Base-by-base conservation (phyloP, 2,329 filamentous ascomycete genomes). In the Penicillium olsonii region DNA sequence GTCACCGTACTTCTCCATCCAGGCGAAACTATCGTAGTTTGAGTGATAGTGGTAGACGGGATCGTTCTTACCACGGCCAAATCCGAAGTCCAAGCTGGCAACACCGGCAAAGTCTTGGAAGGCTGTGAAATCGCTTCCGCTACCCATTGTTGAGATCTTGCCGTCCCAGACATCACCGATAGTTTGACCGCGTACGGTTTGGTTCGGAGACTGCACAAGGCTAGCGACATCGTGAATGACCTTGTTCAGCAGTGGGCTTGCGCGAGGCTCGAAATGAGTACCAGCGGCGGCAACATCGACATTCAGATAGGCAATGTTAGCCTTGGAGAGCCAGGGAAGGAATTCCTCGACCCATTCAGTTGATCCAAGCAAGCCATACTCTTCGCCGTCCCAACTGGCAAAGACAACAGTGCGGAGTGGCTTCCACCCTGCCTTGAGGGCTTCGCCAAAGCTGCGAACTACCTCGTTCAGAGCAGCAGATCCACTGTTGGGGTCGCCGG, bases 281-380 rank as follows among this genome's bases (percentile, higher is more conserved):
- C 90, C 88, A 5, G 76, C 67, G 3, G 86, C 80, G 24, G 86
- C 88, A 5, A 90, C 84, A 60, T 96, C 92, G 48, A 95, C 84
- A 68, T 96, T 95, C 55, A 96, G 71, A 64, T 95, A 95, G 9
- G 90, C 90, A 14, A 96, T 81, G 48, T 85, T 87, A 34, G 87
- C 79, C 4, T 78, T 78, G 2, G 80, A 78, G 11, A 96, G 80
- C 90, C 90, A 95, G 0, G 88, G 87, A 0, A 95, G 72, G 61
- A 89, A 90, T 58, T 96, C 90, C 66, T 96, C 91, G 0, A 96
- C 90, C 90, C 91, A 96, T 66, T 96, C 92, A 0, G 92, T 95
- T 45, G 86, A 90, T 4, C 92, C 92, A 12, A 96, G 71, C 5
- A 96, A 79, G 0, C 88, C 90, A 58, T 96, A 95, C 69, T 96